Conservation (phyloP, 257 asterid species). For the Fraxinus cuspidata region DNA sequence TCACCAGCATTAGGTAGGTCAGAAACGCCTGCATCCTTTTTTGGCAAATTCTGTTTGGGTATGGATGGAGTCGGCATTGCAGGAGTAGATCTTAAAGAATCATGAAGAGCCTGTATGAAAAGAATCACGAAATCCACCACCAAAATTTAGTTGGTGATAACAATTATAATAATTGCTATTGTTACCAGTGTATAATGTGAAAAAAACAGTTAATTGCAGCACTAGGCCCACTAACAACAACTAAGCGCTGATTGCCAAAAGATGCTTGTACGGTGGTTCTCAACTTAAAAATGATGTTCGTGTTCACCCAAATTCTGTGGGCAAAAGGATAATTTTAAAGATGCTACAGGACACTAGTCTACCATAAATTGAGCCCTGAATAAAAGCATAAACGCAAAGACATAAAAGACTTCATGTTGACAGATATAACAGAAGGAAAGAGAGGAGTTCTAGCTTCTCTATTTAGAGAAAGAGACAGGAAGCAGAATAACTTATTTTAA, state of each 20-base stretch:
- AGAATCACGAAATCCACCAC: not conserved
- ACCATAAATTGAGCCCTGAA: not conserved
- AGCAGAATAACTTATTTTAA: not conserved
- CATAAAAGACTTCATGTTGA: not conserved
- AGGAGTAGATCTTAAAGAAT: conserved; percentile 47
- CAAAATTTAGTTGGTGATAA: conserved; percentile 4
- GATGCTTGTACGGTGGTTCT: not conserved
- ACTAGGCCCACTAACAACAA: conserved; percentile 30
- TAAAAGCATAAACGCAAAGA: conserved; percentile 4
- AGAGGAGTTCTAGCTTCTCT: not conserved
- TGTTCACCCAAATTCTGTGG: not conserved
- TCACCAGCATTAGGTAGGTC: conserved; percentile 54
- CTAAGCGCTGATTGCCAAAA: not conserved
- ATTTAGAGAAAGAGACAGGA: not conserved
- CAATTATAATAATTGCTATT: not conserved
- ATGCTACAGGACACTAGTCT: not conserved
- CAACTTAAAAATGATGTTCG: not conserved
- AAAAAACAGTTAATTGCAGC: not conserved
- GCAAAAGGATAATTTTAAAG: not conserved
- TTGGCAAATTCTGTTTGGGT: conserved; percentile 61
- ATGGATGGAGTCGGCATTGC: conserved; percentile 56
- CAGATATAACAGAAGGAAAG: conserved; percentile 2
- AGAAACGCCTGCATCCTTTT: conserved; percentile 47
- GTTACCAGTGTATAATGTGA: not conserved
- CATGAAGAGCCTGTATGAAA: conserved; percentile 53